Evolutionary conservation across 2,329 filamentous ascomycete genomes (phyloP).

Genomic region (Hypoxylon sp.): DNA sequence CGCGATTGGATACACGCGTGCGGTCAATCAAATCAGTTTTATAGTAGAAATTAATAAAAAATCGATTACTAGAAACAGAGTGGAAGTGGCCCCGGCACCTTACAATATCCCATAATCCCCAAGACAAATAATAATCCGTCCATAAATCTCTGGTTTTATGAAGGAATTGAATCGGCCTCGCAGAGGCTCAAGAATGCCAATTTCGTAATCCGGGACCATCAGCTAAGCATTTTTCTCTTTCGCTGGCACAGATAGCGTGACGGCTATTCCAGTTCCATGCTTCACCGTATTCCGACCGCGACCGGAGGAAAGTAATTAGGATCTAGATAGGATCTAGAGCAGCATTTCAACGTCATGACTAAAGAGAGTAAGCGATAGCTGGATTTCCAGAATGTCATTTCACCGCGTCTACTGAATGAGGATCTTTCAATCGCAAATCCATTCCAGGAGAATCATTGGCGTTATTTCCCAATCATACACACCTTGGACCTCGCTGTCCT

Average conservation of each 20-base stretch:
- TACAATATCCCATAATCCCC: background rate
- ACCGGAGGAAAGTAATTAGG: background rate
- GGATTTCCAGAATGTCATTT: slow-evolving; percentile 32
- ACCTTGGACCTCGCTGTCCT: slow-evolving; percentile 17
- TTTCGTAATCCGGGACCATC: slow-evolving; percentile 18
- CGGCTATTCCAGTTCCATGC: slow-evolving; percentile 24
- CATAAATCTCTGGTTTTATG: slow-evolving; percentile 25
- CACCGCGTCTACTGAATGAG: slow-evolving; percentile 17
- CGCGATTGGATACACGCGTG: background rate
- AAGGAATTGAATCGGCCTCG: slow-evolving; percentile 3
- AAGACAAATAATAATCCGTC: slow-evolving; percentile 1
- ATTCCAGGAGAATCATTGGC: slow-evolving; percentile 27
- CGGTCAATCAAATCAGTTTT: background rate
- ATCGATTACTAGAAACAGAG: background rate
- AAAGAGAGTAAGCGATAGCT: slow-evolving; percentile 26
- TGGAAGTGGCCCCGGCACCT: slow-evolving; percentile 9
- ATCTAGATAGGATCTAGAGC: background rate
- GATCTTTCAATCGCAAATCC: slow-evolving; percentile 13
- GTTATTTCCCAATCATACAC: slow-evolving; percentile 9
- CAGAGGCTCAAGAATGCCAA: background rate
- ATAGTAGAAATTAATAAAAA: background rate
- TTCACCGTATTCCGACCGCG: slow-evolving; percentile 9
- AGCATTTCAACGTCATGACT: slow-evolving; percentile 25
- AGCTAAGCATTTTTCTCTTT: slow-evolving; percentile 35
- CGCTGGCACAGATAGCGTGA: slow-evolving; percentile 3